Percentiles rank a stretch among this genome's conserved stretches.
Conservation (phyloP, 2,329 filamentous ascomycete genomes). For the Onygena corvina region DNA sequence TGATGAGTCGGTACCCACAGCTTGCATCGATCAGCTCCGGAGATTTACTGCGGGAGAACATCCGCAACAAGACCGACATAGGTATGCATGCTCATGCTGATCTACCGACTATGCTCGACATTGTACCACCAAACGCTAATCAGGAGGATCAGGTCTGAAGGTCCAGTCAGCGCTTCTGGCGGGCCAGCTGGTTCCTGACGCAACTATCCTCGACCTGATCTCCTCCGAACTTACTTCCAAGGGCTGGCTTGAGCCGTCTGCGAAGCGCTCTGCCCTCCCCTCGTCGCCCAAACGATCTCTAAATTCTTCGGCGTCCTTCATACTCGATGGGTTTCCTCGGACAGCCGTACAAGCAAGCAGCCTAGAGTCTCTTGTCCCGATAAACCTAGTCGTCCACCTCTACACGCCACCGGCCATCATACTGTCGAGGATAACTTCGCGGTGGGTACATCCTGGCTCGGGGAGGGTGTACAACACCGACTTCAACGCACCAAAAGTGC, state of each 20-base stretch:
- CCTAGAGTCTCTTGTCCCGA: conserved; percentile 72
- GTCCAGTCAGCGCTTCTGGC: conserved; percentile 80
- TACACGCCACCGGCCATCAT: conserved; percentile 78
- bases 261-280: conserved; percentile 32
- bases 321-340: conserved; percentile 91
- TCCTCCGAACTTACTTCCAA: conserved; percentile 73
- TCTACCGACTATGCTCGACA: too few relatives aligned
- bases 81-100: too few relatives aligned
- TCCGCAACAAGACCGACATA: conserved; percentile 72
- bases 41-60: conserved; percentile 83
- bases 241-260: conserved; percentile 58
- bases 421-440: conserved; percentile 74
- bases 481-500: conserved; percentile 73
- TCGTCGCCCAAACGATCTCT: conserved; percentile 30
- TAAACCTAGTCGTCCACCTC: conserved; percentile 84
- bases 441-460: conserved; percentile 86
- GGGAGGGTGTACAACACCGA: conserved; percentile 90
- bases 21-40: conserved; percentile 87
- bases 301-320: conserved; percentile 70
- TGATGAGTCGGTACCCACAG: conserved; percentile 77
- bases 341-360: conserved; percentile 67
- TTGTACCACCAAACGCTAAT: conserved; percentile 10
- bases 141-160: conserved; percentile 56
- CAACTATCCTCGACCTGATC: conserved; percentile 83
- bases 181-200: conserved; percentile 81